These are phyloP conservation scores for Candolleomyces aberdarensis DNA, from an alignment of 768 basidiomycete genomes.

Conservation along the genomic window DNA sequence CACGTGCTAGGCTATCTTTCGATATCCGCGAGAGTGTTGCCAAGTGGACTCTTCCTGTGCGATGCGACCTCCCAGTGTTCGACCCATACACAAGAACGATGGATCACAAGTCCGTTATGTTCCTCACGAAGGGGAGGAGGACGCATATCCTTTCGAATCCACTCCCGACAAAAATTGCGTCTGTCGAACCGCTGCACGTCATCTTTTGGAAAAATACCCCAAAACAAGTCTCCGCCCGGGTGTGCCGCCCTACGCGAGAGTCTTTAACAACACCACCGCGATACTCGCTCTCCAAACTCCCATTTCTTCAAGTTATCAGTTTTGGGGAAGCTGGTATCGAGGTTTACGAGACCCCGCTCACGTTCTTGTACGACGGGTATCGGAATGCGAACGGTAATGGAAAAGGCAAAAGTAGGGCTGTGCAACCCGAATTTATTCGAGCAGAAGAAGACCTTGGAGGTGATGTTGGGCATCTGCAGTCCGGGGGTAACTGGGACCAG, in stretches of 20 bases:
- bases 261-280: conserved; percentile 18
- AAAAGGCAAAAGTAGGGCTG: conserved; percentile 51
- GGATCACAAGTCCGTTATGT: neutral
- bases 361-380: conserved; percentile 35
- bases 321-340: conserved; percentile 74
- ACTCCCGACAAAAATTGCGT: conserved; percentile 49
- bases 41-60: conserved; percentile 50
- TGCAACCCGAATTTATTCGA: conserved; percentile 44
- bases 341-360: conserved; percentile 62
- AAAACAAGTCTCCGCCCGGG: conserved; percentile 49
- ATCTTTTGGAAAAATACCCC: conserved; percentile 61
- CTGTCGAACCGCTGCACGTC: conserved; percentile 48
- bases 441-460: conserved; percentile 66
- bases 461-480: conserved; percentile 53
- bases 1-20: conserved; percentile 29
- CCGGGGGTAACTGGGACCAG: conserved; percentile 51
- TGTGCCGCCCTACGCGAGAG: conserved; percentile 34
- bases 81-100: conserved; percentile 10
- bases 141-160: conserved; percentile 71
- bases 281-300: conserved; percentile 20
- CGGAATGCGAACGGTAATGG: conserved; percentile 7
- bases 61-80: conserved; percentile 44
- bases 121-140: conserved; percentile 66
- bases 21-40: conserved; percentile 30
- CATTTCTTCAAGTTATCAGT: conserved; percentile 66